A percentile compares a stretch with the other conserved stretches of the same genome.
These are phyloP conservation scores for Hygrocybe punicea DNA, from an alignment of 768 basidiomycete genomes.

Conservation along the genomic window DNA sequence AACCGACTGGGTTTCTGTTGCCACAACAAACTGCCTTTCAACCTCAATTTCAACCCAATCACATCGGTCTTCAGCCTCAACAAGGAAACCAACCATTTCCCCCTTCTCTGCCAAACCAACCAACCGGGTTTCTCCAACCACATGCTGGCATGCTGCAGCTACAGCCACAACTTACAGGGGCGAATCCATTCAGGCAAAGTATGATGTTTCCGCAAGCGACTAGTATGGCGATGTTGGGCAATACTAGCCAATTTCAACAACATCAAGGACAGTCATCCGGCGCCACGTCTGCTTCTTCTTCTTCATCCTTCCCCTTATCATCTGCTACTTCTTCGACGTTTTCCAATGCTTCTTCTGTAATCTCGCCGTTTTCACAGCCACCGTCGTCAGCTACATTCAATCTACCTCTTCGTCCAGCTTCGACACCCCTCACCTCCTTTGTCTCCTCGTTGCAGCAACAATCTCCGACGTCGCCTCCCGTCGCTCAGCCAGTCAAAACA, in stretches of 20 bases:
- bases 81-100: conserved; percentile 52
- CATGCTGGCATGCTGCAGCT: conserved; percentile 35
- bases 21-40: conserved; percentile 48
- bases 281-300: conserved; percentile 15
- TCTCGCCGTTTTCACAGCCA: conserved; percentile 24
- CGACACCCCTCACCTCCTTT: conserved; percentile 61
- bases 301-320: background rate
- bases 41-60: conserved; percentile 38
- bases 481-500: conserved; percentile 65
- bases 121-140: conserved; percentile 40
- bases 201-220: conserved; percentile 65
- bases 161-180: conserved; percentile 56
- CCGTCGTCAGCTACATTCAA: conserved; percentile 20
- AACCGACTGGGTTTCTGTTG: conserved; percentile 56
- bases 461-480: conserved; percentile 39
- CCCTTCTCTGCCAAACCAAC: conserved; percentile 54
- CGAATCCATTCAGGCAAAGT: conserved; percentile 84
- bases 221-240: conserved; percentile 47
- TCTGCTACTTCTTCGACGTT: conserved; percentile 12
- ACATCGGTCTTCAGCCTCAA: conserved; percentile 41
- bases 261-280: background rate
- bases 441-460: conserved; percentile 16
- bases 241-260: conserved; percentile 14
- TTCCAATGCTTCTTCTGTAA: conserved; percentile 15
- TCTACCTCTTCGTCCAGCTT: conserved; percentile 59